A percentile compares a stretch with the other conserved stretches of the same genome.
Evolutionary conservation across 345 rosid species (phyloP).

Genomic region (Zanthoxylum bungeanum): DNA sequence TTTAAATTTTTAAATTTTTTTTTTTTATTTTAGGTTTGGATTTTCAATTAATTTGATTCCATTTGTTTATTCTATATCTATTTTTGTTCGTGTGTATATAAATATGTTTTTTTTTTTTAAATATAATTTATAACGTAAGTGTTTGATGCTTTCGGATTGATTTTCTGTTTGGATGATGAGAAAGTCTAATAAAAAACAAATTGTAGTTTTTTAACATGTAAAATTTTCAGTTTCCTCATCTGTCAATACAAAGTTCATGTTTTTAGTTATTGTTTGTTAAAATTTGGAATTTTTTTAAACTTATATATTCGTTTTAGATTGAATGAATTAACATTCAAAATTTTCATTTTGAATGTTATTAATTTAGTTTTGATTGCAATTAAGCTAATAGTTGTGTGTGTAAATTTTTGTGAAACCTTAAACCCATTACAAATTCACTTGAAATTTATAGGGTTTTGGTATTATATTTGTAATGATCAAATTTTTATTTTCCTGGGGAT

Average conservation of each 20-base stretch:
- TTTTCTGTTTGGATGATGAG: background rate
- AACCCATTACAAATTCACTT: background rate
- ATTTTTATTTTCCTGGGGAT: background rate
- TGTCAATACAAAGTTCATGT: background rate
- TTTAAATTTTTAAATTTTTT: too few species aligned
- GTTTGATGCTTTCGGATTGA: background rate
- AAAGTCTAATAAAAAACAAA: background rate
- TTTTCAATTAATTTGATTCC: background rate
- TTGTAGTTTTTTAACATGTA: background rate
- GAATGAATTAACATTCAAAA: background rate
- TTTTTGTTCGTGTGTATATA: background rate
- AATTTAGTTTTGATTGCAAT: background rate
- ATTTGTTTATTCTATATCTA: background rate
- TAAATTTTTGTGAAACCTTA: background rate
- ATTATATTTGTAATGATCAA: background rate
- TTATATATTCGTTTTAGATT: background rate
- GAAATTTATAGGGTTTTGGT: background rate
- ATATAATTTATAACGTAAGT: background rate
- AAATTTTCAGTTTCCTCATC: background rate
- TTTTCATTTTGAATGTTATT: background rate
- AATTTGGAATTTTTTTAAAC: background rate
- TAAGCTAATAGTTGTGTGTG: background rate
- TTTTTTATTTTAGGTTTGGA: constrained; percentile 10
- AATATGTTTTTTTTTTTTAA: background rate
- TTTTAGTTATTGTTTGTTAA: background rate